Percentiles rank a stretch among this genome's conserved stretches.
phyloP scores from a whole-genome alignment of 768 basidiomycete species.

The Multifurca ochricompacta region DNA sequence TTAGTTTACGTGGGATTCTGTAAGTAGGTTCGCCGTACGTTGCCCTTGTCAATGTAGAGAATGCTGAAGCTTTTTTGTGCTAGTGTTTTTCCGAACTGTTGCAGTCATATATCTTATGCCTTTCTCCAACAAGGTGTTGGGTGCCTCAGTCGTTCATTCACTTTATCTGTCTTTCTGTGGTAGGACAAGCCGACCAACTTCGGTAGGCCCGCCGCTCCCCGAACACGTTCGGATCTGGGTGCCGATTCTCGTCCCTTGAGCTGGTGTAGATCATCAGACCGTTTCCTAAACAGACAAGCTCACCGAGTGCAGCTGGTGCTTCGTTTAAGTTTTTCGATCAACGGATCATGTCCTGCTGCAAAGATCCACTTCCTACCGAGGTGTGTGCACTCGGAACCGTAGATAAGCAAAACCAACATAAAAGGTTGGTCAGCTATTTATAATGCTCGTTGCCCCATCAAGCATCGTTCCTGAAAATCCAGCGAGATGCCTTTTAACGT shows the following conservation, averaged over 20 bases:
- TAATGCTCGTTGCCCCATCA: too few species aligned
- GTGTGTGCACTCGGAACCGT: too few species aligned
- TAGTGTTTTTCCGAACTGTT: conserved; percentile 9
- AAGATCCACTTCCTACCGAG: too few species aligned
- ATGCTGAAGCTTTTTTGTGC: background rate
- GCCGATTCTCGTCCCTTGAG: background rate
- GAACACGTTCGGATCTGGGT: background rate
- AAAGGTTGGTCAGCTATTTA: too few species aligned
- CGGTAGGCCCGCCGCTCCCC: background rate
- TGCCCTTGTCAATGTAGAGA: background rate
- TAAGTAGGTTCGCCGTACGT: conserved; percentile 1
- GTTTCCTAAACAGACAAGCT: background rate
- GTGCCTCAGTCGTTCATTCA: background rate
- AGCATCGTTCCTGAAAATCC: too few species aligned
- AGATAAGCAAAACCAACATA: too few species aligned
- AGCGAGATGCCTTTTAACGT: too few species aligned
- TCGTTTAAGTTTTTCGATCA: background rate
- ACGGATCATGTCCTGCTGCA: too few species aligned
- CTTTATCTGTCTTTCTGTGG: background rate
- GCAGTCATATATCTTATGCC: conserved; percentile 6
- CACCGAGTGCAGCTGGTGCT: background rate
- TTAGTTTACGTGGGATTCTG: conserved; percentile 11
- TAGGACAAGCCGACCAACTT: background rate
- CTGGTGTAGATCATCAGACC: background rate
- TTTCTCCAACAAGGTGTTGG: background rate